Evolutionary conservation across 306 rosid species (phyloP), one percentile per base, ranked within the genome.

Genomic region (Prunus kanzakura): DNA sequence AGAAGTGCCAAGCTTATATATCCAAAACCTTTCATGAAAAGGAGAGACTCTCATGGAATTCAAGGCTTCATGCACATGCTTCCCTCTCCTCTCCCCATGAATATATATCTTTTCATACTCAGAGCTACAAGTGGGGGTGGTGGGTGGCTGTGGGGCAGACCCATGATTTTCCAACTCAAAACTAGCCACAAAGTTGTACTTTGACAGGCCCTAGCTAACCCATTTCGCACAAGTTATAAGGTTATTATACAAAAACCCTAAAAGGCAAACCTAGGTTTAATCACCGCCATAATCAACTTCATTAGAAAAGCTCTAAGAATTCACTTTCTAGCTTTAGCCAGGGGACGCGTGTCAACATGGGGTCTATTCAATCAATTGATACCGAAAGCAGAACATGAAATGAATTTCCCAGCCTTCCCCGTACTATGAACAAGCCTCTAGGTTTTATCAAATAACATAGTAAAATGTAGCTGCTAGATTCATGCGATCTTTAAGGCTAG

Each of bases 51-150:
- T 80, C 79, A 76, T 80, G 87, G 79, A 82, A 82, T 82, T 89
- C 81, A 55, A 83, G 88, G 88, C 78, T 76, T 87, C 78, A 80
- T 64, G 88, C 90, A 87, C 93, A 86, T 89, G 96, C 93, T 63
- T 81, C 82, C 87, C 88, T 81, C 87, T 82, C 84, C 81, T 67
- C 72, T 78, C 73, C 84, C 88, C 79, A 77, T 83, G 76, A 76
- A 74, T 29, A n/a, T 57, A 19, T 72, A 60, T 77, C 62, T 50
- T 30, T 84, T 56, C 71, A 61, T 79, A 56, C 72, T 51, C 56
- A 75, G 68, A 72, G 80, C 78, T 71, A 64, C 64, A 78, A 79
- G 89, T 81, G 76, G 83, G 82, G 47, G 61, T 38, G 50, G 51
- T 38, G 50, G 51, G 68, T 73, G 77, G 46, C 67, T 35, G 82